Percentiles rank a stretch among this genome's conserved stretches.
Conservation (phyloP, 2,329 filamentous ascomycete species). For the Bretziella fagacearum region DNA sequence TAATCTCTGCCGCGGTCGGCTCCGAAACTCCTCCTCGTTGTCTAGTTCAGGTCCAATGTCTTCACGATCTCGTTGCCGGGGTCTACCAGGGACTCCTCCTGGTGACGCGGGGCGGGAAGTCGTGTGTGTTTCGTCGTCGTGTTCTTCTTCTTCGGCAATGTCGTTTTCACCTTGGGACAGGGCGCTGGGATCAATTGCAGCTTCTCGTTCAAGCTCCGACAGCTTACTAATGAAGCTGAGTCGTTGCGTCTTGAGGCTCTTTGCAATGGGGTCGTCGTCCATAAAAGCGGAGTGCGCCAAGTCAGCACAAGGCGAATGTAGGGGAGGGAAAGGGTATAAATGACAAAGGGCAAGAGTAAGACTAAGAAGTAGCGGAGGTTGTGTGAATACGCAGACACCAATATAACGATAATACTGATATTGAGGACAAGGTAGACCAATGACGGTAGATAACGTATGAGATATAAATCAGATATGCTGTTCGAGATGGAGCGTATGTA, state of each 20-base stretch:
- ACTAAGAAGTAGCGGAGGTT: too few species aligned
- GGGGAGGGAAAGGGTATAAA: neutral
- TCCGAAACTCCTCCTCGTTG: slow-evolving; percentile 11
- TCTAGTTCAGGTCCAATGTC: slow-evolving; percentile 1
- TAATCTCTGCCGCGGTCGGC: slow-evolving; percentile 8
- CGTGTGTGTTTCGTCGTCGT: slow-evolving; percentile 1
- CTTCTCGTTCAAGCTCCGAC: slow-evolving; percentile 13
- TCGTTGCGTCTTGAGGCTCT: slow-evolving; percentile 14
- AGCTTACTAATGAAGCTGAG: slow-evolving; percentile 14
- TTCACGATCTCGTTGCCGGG: neutral
- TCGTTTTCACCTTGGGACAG: slow-evolving; percentile 6
- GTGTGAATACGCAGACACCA: too few species aligned
- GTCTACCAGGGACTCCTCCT: neutral
- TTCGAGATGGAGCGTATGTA: neutral
- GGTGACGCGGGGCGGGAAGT: neutral
- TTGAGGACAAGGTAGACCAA: too few species aligned
- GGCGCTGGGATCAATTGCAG: slow-evolving; percentile 8
- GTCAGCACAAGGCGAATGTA: neutral
- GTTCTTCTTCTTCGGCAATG: neutral
- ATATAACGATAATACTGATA: too few species aligned
- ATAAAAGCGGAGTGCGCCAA: slow-evolving; percentile 10
- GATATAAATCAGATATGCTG: too few species aligned
- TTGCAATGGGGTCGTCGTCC: slow-evolving; percentile 15
- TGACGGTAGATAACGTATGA: too few species aligned
- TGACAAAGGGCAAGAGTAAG: too few species aligned